phyloP scores from a whole-genome alignment of 2,329 filamentous ascomycete species.

The Hymenoscyphus occultus region DNA sequence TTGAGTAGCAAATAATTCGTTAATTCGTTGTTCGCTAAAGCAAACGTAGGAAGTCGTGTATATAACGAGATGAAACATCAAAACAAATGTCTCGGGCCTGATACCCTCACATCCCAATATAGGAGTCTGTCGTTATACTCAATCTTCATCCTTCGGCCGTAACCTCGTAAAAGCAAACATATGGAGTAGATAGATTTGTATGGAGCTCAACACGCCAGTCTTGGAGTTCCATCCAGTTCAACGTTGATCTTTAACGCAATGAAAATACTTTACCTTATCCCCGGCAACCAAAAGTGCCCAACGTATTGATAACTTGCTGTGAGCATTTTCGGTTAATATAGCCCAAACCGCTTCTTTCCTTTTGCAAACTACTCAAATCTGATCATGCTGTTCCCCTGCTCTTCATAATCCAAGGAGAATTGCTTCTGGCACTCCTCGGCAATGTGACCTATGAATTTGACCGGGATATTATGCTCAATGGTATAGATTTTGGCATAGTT shows the following conservation, averaged over 20 bases:
- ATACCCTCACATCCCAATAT: background rate
- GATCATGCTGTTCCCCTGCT: slow-evolving; percentile 12
- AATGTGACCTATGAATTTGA: slow-evolving; percentile 26
- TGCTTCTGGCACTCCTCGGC: slow-evolving; percentile 1
- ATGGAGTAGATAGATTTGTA: background rate
- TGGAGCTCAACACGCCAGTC: background rate
- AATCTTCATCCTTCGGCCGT: background rate
- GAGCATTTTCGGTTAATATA: too few relatives aligned
- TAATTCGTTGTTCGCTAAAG: background rate
- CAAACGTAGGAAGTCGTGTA: background rate
- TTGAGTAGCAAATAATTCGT: background rate
- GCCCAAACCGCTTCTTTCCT: too few relatives aligned
- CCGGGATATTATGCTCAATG: slow-evolving; percentile 29
- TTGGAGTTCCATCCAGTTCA: background rate
- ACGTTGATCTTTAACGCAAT: background rate
- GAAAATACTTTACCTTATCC: background rate
- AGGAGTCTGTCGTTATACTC: background rate
- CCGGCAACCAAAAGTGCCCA: background rate
- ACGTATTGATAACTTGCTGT: background rate
- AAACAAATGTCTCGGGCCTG: background rate
- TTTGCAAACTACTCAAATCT: background rate
- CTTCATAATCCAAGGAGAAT: slow-evolving; percentile 17
- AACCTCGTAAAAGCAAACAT: background rate
- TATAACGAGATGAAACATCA: background rate
- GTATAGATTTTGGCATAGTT: slow-evolving; percentile 33